These are phyloP conservation scores for Toxoplasma gondii DNA, from an alignment of 169 alveolate species.

Conservation along the genomic window DNA sequence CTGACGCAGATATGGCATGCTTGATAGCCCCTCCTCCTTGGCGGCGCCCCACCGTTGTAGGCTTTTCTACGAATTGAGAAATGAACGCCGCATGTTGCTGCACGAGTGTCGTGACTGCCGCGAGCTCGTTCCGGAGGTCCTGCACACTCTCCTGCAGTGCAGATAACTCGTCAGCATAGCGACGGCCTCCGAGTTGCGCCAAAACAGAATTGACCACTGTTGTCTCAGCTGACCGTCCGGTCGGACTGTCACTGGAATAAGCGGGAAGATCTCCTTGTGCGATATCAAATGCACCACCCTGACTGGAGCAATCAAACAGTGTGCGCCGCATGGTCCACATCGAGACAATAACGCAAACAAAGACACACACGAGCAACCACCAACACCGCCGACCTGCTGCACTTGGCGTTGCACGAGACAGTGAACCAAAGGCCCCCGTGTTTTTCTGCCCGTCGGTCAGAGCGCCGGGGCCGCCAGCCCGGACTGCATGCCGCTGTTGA, in stretches of 20 bases:
- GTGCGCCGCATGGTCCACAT: constrained; percentile 1
- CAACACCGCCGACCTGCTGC: background rate
- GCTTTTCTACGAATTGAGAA: background rate
- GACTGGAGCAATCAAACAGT: background rate
- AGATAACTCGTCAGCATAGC: background rate
- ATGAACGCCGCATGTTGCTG: background rate
- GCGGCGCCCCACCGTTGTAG: background rate
- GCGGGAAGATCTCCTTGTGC: background rate
- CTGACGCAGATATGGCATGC: background rate
- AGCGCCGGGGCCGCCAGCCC: background rate
- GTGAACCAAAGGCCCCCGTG: background rate
- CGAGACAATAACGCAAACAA: background rate
- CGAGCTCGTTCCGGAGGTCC: constrained; percentile 21
- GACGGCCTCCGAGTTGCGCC: background rate
- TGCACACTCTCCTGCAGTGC: constrained; percentile 1
- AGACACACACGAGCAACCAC: background rate
- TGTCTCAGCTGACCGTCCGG: background rate
- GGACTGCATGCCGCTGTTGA: background rate
- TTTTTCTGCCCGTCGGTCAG: background rate
- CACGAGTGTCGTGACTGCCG: constrained; percentile 12
- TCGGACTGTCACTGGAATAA: background rate
- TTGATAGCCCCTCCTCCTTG: constrained; percentile 2
- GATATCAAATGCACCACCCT: background rate
- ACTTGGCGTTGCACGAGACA: background rate
- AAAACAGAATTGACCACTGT: background rate